Evolutionary conservation across 164 flowering plant species (phyloP), one percentile per base, ranked within the genome.

Genomic region (Kingdonia uniflora): DNA sequence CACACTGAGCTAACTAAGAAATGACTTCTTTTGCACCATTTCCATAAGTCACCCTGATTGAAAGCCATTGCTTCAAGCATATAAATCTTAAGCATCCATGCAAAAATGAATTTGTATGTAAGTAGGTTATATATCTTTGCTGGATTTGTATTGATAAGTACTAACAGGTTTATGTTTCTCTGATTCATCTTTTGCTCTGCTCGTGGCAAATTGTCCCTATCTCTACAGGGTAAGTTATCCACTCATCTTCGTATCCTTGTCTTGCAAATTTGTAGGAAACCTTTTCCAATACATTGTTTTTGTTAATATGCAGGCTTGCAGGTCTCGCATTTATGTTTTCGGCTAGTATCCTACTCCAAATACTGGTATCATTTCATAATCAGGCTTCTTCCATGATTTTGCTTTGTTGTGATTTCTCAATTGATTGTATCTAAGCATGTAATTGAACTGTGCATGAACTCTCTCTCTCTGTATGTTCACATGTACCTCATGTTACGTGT

Each of bases 271-370:
- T 14, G 14, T 55, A 51, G 47, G 2, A 56, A 42, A 23, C 17
- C 29, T 51, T 24, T 47, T 19, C n/a, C 51, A 51, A 29, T 29
- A 29, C 35, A 4, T 29, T 29, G 8, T 29, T 29, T 29, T 29
- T 10, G 26, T 25, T 43, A 38, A 48, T 26, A 19, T 77, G 73
- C 92, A 91, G 97, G 56, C 87, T 87, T 55, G 96, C 85, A 59
- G 96, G 97, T 55, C 96, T 91, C 62, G 97, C 96, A 13, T 91
- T 87, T 65, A 87, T 91, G 97, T 91, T 87, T 68, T 91, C 97
- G 17, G 56, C 97, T 25, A 91, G 96, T 73, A 78, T 91, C 47
- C 66, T 91, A 58, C 73, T 91, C 43, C 97, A 91, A 69, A 84
- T 91, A 48, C 66, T 91, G 96, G 97, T 91, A 79, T 56, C 66